Evolutionary conservation across 2,329 filamentous ascomycete genomes (phyloP).

Genomic region (Cladobotryum protrusum): DNA sequence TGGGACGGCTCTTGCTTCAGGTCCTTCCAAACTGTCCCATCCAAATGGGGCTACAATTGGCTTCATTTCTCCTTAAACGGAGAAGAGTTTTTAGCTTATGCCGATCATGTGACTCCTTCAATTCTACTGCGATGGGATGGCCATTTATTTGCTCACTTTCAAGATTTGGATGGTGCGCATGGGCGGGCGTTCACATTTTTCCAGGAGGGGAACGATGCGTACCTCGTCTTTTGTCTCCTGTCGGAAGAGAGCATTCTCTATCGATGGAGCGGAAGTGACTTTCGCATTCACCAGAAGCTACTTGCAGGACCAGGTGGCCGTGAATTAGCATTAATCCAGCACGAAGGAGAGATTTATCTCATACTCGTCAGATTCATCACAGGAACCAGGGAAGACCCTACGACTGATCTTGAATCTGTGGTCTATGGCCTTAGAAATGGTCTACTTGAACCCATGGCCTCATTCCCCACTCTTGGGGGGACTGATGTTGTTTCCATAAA

Average conservation of each 20-base stretch:
- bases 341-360: neutral
- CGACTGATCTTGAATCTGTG: neutral
- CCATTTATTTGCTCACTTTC: neutral
- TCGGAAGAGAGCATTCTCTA: neutral
- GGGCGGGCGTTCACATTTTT: neutral
- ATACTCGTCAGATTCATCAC: neutral
- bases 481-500: neutral
- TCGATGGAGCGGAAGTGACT: neutral
- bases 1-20: neutral
- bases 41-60: neutral
- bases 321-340: neutral
- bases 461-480: neutral
- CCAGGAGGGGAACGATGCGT: neutral
- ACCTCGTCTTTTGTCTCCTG: neutral
- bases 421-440: neutral
- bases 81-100: neutral
- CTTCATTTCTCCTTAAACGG: neutral
- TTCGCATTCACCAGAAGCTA: neutral
- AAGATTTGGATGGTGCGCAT: neutral
- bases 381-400: neutral
- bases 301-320: neutral
- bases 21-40: neutral
- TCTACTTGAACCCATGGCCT: neutral
- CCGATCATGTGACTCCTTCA: neutral
- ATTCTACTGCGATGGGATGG: neutral